A percentile compares a stretch with the other conserved stretches of the same genome.
phyloP scores from a whole-genome alignment of 2,329 filamentous ascomycete species.

The Huntiella moniliformis region DNA sequence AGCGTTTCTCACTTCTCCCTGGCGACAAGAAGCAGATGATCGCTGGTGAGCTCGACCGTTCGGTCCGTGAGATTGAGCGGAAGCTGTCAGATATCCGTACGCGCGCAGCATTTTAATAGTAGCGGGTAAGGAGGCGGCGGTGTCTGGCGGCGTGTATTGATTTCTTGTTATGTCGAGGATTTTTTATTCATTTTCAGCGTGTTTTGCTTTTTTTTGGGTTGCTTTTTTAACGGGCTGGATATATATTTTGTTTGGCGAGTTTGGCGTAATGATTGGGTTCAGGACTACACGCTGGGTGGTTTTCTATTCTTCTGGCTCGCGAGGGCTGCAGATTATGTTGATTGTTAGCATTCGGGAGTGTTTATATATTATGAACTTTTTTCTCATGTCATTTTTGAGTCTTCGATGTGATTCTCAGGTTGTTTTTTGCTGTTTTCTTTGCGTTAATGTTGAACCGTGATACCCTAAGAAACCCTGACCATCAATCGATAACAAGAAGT shows the following conservation, averaged over 20 bases:
- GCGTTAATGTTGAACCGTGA: too few relatives aligned
- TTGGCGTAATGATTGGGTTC: constrained; percentile 6
- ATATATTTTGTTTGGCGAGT: constrained; percentile 8
- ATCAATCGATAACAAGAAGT: too few relatives aligned
- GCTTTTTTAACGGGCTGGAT: constrained; percentile 1
- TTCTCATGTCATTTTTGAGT: constrained; percentile 1
- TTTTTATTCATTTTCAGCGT: constrained; percentile 2
- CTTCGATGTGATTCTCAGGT: too few relatives aligned
- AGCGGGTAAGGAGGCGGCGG: not conserved
- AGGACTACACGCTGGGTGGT: not conserved
- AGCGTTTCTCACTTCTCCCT: constrained; percentile 67
- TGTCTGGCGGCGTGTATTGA: not conserved
- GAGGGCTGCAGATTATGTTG: not conserved
- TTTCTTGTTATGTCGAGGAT: constrained; percentile 14
- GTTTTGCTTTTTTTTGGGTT: constrained; percentile 3
- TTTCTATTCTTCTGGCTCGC: constrained; percentile 6
- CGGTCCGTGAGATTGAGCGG: constrained; percentile 81
- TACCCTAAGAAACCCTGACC: too few relatives aligned
- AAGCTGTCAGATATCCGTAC: constrained; percentile 63
- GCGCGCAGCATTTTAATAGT: constrained; percentile 34
- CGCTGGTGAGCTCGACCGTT: constrained; percentile 78
- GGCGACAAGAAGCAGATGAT: constrained; percentile 91
- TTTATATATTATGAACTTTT: constrained; percentile 9
- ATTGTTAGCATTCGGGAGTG: not conserved
- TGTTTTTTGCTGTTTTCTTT: too few relatives aligned